These are phyloP conservation scores for Exophiala dermatitidis DNA, from an alignment of 2,329 filamentous ascomycete species.

Conservation along the genomic window DNA sequence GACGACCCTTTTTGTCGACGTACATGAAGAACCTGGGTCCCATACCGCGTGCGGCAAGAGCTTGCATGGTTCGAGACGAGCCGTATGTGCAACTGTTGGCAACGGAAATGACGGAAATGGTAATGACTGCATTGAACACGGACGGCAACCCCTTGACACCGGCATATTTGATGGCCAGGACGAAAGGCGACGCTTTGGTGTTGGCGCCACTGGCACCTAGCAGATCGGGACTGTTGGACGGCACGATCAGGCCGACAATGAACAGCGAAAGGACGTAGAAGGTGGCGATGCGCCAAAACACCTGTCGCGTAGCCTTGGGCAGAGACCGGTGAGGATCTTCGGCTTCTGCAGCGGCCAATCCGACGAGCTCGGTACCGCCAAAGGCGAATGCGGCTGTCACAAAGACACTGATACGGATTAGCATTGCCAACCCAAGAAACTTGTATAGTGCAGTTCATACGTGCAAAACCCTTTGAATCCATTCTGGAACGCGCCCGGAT, in stretches of 20 bases:
- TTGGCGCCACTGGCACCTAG: constrained; percentile 55
- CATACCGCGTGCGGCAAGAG: constrained; percentile 59
- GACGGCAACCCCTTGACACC: constrained; percentile 74
- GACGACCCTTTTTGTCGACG: constrained; percentile 75
- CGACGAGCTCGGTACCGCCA: constrained; percentile 56
- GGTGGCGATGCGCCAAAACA: constrained; percentile 89
- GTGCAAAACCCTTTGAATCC: constrained; percentile 53
- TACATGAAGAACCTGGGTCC: constrained; percentile 71
- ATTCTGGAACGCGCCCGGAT: constrained; percentile 64
- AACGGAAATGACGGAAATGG: constrained; percentile 81
- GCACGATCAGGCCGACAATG: constrained; percentile 75
- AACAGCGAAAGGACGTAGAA: constrained; percentile 83
- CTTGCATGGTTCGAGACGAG: constrained; percentile 80
- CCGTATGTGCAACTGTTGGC: constrained; percentile 90
- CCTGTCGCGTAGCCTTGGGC: constrained; percentile 77
- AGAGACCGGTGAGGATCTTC: constrained; percentile 60
- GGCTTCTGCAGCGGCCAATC: constrained; percentile 54
- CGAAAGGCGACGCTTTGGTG: constrained; percentile 77
- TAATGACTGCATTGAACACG: constrained; percentile 88
- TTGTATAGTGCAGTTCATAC: constrained; percentile 34
- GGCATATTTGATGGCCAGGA: constrained; percentile 81
- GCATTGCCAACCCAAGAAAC: too few species aligned
- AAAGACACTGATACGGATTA: constrained; percentile 49
- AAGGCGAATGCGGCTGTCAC: constrained; percentile 58
- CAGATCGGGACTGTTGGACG: constrained; percentile 54